Base-by-base conservation (phyloP, 2,329 filamentous ascomycete species). In the Scedosporium aurantiacum region DNA sequence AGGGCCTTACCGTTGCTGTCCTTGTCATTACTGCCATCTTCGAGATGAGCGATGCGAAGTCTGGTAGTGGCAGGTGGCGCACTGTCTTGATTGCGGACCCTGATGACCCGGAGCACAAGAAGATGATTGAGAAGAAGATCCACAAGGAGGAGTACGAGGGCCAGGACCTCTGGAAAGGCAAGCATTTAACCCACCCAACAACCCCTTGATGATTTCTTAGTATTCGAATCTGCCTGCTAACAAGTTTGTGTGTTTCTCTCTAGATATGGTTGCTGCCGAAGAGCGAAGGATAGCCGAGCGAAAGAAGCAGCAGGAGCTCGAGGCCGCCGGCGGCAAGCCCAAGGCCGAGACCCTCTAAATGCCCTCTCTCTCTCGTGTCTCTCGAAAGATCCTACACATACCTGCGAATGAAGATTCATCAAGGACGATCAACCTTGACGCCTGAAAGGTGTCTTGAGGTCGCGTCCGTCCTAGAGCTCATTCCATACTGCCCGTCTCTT, bases 151-250 rank as follows among this genome's bases (percentile, higher is more conserved):
- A 89, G 65, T 94, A 95, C 73, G 82, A 87, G 71, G 90, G 91
- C 54, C 90, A 96, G 77, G 92, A 97, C 74, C 81, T 97, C 69
- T 99, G 94, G 94, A 94, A 85, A 79, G 87, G 87, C 89, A 75
- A 71, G 84, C 66, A 61, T 58, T 18, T 12, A 27, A 25, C 16
- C 41, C 32, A 40, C 8, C 12, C 28, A n/a, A 16, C 47, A 7
- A 23, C 55, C 16, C 18, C 12, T 18, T 37, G n/a, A 14, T 27
- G 23, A 18, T 64, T 55, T 21, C 27, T 45, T 58, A n/a, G 14
- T 50, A 28, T 27, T 23, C 4, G 23, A 28, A 6, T 2, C 23
- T 45, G 25, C 28, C 2, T 54, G 12, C 50, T 23, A 18, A 54
- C n/a, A 27, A 14, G 27, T 3, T 21, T n/a, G 18, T 58, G 14